Conservation (phyloP, 805 yeast genomes). For the Candida boleticola region DNA sequence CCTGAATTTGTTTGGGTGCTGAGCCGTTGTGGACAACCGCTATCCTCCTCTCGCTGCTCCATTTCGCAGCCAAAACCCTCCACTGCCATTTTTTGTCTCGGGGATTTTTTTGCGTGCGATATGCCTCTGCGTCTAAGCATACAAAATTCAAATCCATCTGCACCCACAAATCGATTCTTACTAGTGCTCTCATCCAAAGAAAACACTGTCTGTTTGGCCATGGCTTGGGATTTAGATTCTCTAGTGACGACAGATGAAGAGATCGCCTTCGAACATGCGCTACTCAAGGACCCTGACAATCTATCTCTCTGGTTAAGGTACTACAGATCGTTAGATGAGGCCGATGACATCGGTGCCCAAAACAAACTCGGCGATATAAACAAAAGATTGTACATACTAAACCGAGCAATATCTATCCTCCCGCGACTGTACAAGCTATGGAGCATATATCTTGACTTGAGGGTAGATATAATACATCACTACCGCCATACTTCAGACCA, state of each 20-base stretch:
- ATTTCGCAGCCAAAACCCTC: too few species aligned
- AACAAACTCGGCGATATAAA: constrained; percentile 17
- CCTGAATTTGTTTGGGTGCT: too few species aligned
- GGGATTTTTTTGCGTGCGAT: too few species aligned
- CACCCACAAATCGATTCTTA: too few species aligned
- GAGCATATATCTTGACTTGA: constrained; percentile 46
- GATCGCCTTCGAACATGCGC: constrained; percentile 25
- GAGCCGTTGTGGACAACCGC: too few species aligned
- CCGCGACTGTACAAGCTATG: constrained; percentile 54
- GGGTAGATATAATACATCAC: constrained; percentile 32
- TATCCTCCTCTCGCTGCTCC: too few species aligned
- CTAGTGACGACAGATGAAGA: constrained; percentile 1
- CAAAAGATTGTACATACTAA: constrained; percentile 45
- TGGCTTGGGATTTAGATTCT: constrained; percentile 4
- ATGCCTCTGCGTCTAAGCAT: too few species aligned
- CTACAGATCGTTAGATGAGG: constrained; percentile 20
- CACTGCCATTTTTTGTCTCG: too few species aligned
- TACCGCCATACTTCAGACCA: constrained; percentile 15
- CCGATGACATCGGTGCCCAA: constrained; percentile 7
- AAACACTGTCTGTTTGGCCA: not conserved
- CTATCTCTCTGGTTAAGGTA: constrained; percentile 48
- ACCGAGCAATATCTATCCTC: constrained; percentile 48
- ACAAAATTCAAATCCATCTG: too few species aligned
- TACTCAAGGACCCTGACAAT: constrained; percentile 32
- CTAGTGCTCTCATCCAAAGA: too few species aligned